Evolutionary conservation across 192 early-diverging fungal genomes (phyloP).

Genomic region (Dissophora globulifera): DNA sequence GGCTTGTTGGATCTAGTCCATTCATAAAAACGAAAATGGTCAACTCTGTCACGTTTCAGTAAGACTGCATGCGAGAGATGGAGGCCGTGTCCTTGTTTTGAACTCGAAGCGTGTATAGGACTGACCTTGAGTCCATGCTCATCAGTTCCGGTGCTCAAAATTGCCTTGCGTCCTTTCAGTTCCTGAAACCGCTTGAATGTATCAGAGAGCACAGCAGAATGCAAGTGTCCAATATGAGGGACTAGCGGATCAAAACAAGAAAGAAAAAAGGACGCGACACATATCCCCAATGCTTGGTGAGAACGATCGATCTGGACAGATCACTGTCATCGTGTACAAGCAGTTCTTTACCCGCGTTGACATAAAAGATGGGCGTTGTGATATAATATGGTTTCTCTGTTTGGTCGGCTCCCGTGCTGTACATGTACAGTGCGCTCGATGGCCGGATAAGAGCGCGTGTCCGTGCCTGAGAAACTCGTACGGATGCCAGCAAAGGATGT

Average conservation of each 20-base stretch:
- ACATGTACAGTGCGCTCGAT: constrained; percentile 26
- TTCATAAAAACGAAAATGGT: too few relatives aligned
- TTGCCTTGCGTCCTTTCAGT: constrained; percentile 69
- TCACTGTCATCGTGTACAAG: too few relatives aligned
- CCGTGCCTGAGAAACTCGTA: not conserved
- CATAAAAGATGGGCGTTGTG: constrained; percentile 93
- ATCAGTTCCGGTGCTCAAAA: constrained; percentile 87
- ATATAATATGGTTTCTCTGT: constrained; percentile 68
- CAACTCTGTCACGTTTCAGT: too few relatives aligned
- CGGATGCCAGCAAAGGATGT: not conserved
- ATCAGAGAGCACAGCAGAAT: constrained; percentile 89
- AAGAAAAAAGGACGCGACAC: too few relatives aligned
- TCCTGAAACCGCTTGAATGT: constrained; percentile 79
- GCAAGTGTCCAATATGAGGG: constrained; percentile 96
- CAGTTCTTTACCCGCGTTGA: constrained; percentile 73
- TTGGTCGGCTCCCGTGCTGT: constrained; percentile 18
- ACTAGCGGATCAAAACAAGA: constrained; percentile 48
- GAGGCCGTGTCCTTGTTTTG: too few relatives aligned
- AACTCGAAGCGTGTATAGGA: not conserved
- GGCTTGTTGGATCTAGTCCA: constrained; percentile 96
- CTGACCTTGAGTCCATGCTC: constrained; percentile 95
- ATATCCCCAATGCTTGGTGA: too few relatives aligned
- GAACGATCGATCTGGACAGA: too few relatives aligned
- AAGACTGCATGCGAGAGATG: too few relatives aligned
- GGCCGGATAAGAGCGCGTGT: constrained; percentile 8